Evolutionary conservation across 352 stramenopile genomes (phyloP), one percentile per base, ranked within the genome.

Genomic region (Globisporangium okanoganense): DNA sequence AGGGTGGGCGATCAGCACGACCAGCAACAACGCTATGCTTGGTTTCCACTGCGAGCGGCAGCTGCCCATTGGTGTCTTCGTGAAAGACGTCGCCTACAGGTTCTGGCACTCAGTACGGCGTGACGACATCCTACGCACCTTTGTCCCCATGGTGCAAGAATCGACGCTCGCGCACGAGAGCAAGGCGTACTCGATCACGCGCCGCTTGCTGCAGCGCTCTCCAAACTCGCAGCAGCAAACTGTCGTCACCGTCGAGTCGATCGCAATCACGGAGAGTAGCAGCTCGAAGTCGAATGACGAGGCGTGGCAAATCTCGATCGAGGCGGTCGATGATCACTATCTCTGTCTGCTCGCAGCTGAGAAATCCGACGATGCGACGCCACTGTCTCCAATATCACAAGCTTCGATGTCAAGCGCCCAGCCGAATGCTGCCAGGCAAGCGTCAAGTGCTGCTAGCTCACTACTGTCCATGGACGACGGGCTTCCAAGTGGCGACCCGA

Each of bases 41-140:
- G 70, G 69, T 3, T 91, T 89, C 52, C 61, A 66, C 18, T 82
- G 75, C 12, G 63, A 72, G 47, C 77, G 78, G 0, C 35, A 70
- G 13, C 59, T 89, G 31, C 44, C 55, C 3, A 13, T 55, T 4
- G 56, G 27, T 0, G 59, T 33, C 8, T 66, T 62, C 2, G 61
- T 60, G 1, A 69, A 70, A 22, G 62, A 75, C 7, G 67, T 88
- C 8, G 79, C 79, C 1, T 56, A 56, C 5, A 70, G 75, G 14
- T 31, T 92, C 14, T 90, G 79, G 79, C 65, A 64, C 14, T 78
- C 73, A 5, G 29, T 89, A 2, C 70, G 85, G 56, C 58, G 62
- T 5, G 82, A 92, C 40, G 79, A 90, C 61, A 72, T 92, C 7
- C 61, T 88, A 10, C 79, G 78, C 14, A 86, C 76, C 0, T 92